A percentile compares a stretch with the other conserved stretches of the same genome.
Conservation (phyloP, 2,329 filamentous ascomycete species). For the Venturia oleaginea region DNA sequence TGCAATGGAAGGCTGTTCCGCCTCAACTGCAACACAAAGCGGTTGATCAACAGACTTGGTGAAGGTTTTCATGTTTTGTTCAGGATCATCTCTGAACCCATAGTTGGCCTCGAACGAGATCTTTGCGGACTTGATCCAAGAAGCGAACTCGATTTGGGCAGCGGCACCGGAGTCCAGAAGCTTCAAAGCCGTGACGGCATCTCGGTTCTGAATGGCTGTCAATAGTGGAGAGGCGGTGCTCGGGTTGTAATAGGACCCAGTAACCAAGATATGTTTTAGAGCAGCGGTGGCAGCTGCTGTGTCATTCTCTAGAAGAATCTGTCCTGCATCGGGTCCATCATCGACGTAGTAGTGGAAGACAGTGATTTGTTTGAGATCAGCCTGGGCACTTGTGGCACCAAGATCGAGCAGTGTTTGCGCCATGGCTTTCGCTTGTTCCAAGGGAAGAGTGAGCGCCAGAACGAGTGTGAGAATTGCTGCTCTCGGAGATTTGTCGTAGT, state of each 20-base stretch:
- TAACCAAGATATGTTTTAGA: slow-evolving; percentile 54
- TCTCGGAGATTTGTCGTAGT: slow-evolving; percentile 39
- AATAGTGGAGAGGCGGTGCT: slow-evolving; percentile 44
- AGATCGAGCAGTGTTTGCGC: slow-evolving; percentile 54
- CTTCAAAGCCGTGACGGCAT: slow-evolving; percentile 46
- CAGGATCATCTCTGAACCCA: slow-evolving; percentile 24
- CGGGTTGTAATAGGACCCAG: slow-evolving; percentile 25
- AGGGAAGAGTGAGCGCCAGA: slow-evolving; percentile 56
- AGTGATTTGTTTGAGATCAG: slow-evolving; percentile 55
- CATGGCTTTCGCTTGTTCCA: slow-evolving; percentile 57
- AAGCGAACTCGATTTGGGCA: slow-evolving; percentile 51
- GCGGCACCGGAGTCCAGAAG: slow-evolving; percentile 56
- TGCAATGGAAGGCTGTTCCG: slow-evolving; percentile 44
- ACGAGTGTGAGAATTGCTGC: slow-evolving; percentile 60
- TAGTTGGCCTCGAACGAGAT: slow-evolving; percentile 32
- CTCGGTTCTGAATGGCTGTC: slow-evolving; percentile 46
- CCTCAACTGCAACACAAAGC: slow-evolving; percentile 50
- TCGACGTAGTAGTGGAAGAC: slow-evolving; percentile 56
- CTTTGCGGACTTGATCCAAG: slow-evolving; percentile 45
- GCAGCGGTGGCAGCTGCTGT: slow-evolving; percentile 51
- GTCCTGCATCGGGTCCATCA: slow-evolving; percentile 39
- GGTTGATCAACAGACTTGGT: slow-evolving; percentile 50
- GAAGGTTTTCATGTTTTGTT: slow-evolving; percentile 44
- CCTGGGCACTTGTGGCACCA: slow-evolving; percentile 65
- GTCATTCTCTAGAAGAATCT: slow-evolving; percentile 44